phyloP scores from a whole-genome alignment of 2,329 filamentous ascomycete genomes.

The Cryphonectria nitschkei region DNA sequence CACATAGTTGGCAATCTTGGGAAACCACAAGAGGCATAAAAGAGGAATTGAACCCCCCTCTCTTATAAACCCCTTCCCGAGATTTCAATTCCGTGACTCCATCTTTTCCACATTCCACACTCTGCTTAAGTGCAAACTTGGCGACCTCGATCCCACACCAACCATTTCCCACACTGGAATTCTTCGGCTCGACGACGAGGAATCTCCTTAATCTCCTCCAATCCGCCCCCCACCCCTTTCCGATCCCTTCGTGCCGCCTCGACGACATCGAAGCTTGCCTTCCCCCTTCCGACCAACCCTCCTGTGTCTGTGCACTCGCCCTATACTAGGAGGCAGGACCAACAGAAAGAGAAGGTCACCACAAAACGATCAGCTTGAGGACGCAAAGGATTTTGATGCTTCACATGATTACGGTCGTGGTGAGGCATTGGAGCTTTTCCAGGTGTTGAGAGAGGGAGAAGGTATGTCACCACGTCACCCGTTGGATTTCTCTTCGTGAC shows the following conservation, averaged over 20 bases:
- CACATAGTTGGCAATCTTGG: conserved; percentile 17
- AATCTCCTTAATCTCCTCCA: conserved; percentile 46
- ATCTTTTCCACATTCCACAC: conserved; percentile 10
- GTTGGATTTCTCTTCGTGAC: background rate
- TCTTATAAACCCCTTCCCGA: conserved; percentile 24
- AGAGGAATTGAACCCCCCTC: conserved; percentile 28
- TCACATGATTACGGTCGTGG: conserved; percentile 34
- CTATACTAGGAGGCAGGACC: conserved; percentile 15
- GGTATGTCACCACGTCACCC: conserved; percentile 28
- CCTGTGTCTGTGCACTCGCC: conserved; percentile 12
- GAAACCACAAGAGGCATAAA: conserved; percentile 3
- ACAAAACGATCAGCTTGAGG: conserved; percentile 16
- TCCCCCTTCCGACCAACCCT: conserved; percentile 21
- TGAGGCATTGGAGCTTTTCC: conserved; percentile 28
- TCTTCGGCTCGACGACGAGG: conserved; percentile 49
- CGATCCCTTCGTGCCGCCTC: conserved; percentile 41
- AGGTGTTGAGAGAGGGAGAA: conserved; percentile 34
- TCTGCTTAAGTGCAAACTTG: conserved; percentile 6
- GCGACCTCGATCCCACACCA: conserved; percentile 28
- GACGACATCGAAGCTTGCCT: conserved; percentile 23
- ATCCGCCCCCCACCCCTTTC: conserved; percentile 28
- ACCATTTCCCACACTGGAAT: conserved; percentile 38
- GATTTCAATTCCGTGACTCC: conserved; percentile 20
- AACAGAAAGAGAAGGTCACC: conserved; percentile 22
- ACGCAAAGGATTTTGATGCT: conserved; percentile 15